phyloP scores from a whole-genome alignment of 2,329 filamentous ascomycete genomes.

The Pseudogymnoascus sp. region DNA sequence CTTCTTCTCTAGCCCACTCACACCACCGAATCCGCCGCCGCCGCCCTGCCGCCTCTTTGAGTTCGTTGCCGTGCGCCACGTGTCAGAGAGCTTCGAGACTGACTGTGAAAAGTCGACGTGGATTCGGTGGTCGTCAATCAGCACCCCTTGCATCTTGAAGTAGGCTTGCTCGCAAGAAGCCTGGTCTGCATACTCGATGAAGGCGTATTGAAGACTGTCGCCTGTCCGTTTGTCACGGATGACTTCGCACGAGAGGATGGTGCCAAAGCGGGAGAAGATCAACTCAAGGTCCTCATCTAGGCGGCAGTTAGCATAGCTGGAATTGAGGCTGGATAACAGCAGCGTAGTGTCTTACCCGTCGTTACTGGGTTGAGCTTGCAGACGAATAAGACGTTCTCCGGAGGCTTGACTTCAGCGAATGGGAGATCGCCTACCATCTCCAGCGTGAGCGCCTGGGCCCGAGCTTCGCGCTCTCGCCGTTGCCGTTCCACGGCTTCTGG shows the following conservation, averaged over 20 bases:
- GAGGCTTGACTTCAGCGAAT: conserved; percentile 93
- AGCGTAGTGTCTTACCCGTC: conserved; percentile 40
- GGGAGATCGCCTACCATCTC: conserved; percentile 98
- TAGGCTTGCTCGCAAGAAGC: conserved; percentile 89
- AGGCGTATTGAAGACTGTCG: conserved; percentile 93
- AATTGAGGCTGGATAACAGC: neutral
- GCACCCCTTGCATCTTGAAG: conserved; percentile 95
- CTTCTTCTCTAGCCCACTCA: conserved; percentile 79
- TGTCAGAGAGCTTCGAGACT: conserved; percentile 76
- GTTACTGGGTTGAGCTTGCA: conserved; percentile 98
- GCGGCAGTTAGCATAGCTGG: conserved; percentile 14
- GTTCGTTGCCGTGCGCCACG: conserved; percentile 81
- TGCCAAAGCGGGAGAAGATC: conserved; percentile 95
- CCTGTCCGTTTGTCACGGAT: conserved; percentile 90
- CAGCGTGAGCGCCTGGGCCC: conserved; percentile 85
- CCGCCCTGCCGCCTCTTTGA: conserved; percentile 57
- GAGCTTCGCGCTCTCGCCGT: conserved; percentile 79
- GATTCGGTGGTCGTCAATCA: conserved; percentile 95
- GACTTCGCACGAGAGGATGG: conserved; percentile 89
- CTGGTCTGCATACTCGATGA: conserved; percentile 93
- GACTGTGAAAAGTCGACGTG: conserved; percentile 98
- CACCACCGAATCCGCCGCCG: conserved; percentile 86
- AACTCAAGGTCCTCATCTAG: conserved; percentile 82
- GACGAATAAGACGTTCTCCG: conserved; percentile 94
- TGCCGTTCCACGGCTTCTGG: conserved; percentile 70